Base-by-base conservation (phyloP, 208 protist genomes). In the Trypanosomatidae sp. region DNA sequence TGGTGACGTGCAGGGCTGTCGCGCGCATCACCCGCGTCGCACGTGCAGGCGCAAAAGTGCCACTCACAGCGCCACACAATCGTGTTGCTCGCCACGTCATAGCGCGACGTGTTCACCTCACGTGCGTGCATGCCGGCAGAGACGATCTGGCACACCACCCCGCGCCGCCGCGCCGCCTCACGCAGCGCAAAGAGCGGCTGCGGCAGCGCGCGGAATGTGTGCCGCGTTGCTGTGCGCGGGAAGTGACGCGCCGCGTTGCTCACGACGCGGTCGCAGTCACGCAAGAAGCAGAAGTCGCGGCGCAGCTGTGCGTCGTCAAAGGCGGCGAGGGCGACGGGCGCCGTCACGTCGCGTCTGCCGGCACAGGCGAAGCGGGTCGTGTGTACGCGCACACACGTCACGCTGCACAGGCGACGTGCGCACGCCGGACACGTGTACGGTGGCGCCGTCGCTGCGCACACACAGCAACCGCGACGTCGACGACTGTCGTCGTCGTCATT, bases 61-160 rank as follows among this genome's bases (percentile, higher is more conserved):
- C 90, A 94, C 50, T 86, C 72, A 38, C 77, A 87, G 37, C 59
- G 68, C 79, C 86, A 94, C 6, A 71, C 59, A 23, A 94, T 74
- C 7, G 81, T 86, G 57, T 88, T 77, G 4, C 61, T 72, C 32
- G 56, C 58, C 21, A 66, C 64, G 30, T 86, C 74, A 33, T 69
- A 83, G 7, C 76, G 71, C 16, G 71, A 82, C 0, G 86, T 88
- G 54, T 94, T 94, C 26, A 42, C 56, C 21, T 88, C 70, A 0
- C 86, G 69, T 57, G 85, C 87, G 11, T 30, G 44, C 78, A 94
- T 86, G 25, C 86, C 86, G 30, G 85, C 76, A 0, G 86, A 94
- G 8, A 66, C 81, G 47, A 94, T 84, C 50, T 94, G 80, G 43
- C 77, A 89, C 10, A 91, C 56, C 0, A 94, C 78, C 15, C 86